Evolutionary conservation across 257 asterid species (phyloP), one percentile per base, ranked within the genome.

Genomic region (Petunia axillaris): DNA sequence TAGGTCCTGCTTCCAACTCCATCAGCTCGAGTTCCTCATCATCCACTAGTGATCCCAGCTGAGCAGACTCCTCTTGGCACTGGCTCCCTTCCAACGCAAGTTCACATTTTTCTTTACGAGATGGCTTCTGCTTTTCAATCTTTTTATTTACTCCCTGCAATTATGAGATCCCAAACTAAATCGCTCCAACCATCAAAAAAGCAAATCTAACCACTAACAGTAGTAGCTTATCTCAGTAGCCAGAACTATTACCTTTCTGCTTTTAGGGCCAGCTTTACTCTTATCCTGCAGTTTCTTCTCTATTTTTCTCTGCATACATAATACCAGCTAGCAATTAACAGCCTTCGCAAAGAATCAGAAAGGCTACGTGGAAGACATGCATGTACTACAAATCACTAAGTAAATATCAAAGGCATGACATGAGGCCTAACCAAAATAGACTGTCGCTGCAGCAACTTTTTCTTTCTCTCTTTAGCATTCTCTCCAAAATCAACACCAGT

Each of bases 1-100:
- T 94, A 46, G 98, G 91, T 81, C 97, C 98, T 52, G 88, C 91
- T 86, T 87, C 97, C 81, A 91, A 81, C 85, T 96, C 98, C 87
- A 89, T 87, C 79, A 96, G 92, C 88, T 96, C 98, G 81, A 96
- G 87, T 82, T 94, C 99, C 88, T 96, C 99, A 75, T 96, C 99
- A 86, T 96, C 99, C 79, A 87, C 71, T 85, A 96, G 89, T 66
- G 62, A 64, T 64, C 87, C 85, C 78, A 85, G 88, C 54, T 80
- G 86, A 77, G 89, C 89, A 15, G 55, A 64, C 81, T 84, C 83
- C 80, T 91, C 94, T 59, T 81, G 84, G 82, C 90, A 81, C 81
- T 81, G 86, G 80, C 57, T 82, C 79, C 82, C 81, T 76, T 88
- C 92, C 85, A 89, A 83, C 79, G 97, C 90, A 82, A 96, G 95